Evolutionary conservation across 805 yeast genomes (phyloP), one percentile per base, ranked within the genome.

Genomic region (Metschnikowia peoriensis): DNA sequence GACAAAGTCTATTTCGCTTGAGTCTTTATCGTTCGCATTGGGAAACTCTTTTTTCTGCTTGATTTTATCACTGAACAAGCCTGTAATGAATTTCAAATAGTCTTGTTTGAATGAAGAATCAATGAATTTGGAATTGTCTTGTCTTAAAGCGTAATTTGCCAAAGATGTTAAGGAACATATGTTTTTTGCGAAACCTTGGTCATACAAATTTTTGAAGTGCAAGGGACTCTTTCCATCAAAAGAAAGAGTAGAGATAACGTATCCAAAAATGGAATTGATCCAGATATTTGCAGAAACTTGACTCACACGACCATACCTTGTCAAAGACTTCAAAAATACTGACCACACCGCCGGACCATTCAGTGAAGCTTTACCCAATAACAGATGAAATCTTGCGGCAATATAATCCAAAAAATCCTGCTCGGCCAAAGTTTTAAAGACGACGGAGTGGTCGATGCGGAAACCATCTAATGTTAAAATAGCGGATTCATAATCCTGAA

Each of bases 231-330:
- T 48, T 4, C 65, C 68, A 22, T 57, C 57, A 15, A 52, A 50
- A 9, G 66, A 55, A 49, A 64, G 59, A 17, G 45, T 47, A 17
- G 38, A 32, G 9, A 67, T 60, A 11, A 66, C 58, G 49, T 54
- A 56, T 28, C 41, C 55, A 51, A 62, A 64, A 34, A 74, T 55
- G 16, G 65, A 54, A 16, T 66, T 69, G 10, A 67, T 57, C 79
- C 79, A 75, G 38, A 62, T 53, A 44, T 65, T 66, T 7, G 70
- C 71, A 4, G 73, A 68, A 10, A 73, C 66, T 41, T 70, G 68
- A 11, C 71, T 63, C 53, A 66, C 66, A 7, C 49, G 50, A 14
- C 60, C 60, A 35, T 52, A 50, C 35, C 39, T 46, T 43, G 17
- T 65, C 49, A 63, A 58, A 28, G 61, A 48, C 27, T 45, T 46